phyloP scores from a whole-genome alignment of 1,139 yeast genomes.

The Schizosaccharomyces versatilis region DNA sequence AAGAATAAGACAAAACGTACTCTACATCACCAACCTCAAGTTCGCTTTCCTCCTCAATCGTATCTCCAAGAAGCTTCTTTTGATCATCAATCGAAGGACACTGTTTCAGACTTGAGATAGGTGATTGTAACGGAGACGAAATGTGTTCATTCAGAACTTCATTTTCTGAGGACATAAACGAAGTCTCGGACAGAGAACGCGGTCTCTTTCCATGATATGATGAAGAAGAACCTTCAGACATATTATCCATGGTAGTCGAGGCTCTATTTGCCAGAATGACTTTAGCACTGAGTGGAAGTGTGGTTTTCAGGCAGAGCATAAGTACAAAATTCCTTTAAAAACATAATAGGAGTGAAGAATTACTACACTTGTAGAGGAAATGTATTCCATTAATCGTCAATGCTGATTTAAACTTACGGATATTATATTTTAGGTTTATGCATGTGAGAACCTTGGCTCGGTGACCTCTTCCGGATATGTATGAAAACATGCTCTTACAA shows the following conservation, averaged over 20 bases:
- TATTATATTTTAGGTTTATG: no score
- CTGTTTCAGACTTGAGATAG: background rate
- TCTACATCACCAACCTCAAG: background rate
- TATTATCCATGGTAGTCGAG: background rate
- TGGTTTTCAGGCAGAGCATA: background rate
- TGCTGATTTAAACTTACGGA: no score
- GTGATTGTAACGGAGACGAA: background rate
- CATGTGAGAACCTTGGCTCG: no score
- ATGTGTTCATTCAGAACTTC: background rate
- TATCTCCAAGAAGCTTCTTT: background rate
- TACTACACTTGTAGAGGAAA: no score
- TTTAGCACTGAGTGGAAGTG: background rate
- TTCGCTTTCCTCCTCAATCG: background rate
- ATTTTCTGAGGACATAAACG: background rate
- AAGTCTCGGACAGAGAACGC: background rate
- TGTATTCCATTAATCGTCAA: no score
- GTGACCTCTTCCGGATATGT: no score
- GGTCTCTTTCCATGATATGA: slow-evolving; percentile 2
- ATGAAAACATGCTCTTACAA: no score
- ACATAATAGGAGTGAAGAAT: no score
- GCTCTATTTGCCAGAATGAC: background rate
- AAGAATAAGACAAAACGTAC: background rate
- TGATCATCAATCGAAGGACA: background rate
- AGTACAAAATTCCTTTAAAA: background rate
- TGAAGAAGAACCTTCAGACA: slow-evolving; percentile 1